Percentiles rank a stretch among this genome's conserved stretches.
Conservation (phyloP, 1,139 yeast genomes). For the Yamadazyma diddensiae region DNA sequence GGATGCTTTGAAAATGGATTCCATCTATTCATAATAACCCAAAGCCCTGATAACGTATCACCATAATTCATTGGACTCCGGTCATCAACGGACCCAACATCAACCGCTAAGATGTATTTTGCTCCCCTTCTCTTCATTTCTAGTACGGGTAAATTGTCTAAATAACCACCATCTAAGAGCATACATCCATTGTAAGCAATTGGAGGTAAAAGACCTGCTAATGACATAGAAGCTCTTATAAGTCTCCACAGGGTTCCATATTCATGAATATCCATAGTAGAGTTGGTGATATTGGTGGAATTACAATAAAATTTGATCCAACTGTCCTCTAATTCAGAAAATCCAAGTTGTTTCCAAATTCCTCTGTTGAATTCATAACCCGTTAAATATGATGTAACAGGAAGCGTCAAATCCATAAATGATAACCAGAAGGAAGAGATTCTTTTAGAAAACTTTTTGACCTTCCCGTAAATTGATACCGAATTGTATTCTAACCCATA, state of each 20-base stretch:
- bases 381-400: conserved; percentile 90
- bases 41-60: conserved; percentile 85
- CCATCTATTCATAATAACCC: conserved; percentile 88
- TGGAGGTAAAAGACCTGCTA: conserved; percentile 92
- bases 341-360: conserved; percentile 93
- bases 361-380: conserved; percentile 98
- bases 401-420: conserved; percentile 81
- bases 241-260: conserved; percentile 95
- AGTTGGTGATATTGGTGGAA: conserved; percentile 94
- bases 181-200: conserved; percentile 86
- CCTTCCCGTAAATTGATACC: conserved; percentile 86
- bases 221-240: conserved; percentile 93
- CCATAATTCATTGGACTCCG: conserved; percentile 90
- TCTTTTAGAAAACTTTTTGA: conserved; percentile 82
- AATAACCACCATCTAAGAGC: conserved; percentile 94
- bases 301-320: conserved; percentile 89
- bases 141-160: conserved; percentile 87
- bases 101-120: conserved; percentile 86
- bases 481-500: conserved; percentile 90
- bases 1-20: conserved; percentile 88
- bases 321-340: conserved; percentile 88
- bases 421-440: conserved; percentile 86
- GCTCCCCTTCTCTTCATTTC: conserved; percentile 93
- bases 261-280: conserved; percentile 91
- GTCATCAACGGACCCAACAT: conserved; percentile 94